These are phyloP conservation scores for Candida boleticola DNA, from an alignment of 805 yeast genomes.

Conservation along the genomic window DNA sequence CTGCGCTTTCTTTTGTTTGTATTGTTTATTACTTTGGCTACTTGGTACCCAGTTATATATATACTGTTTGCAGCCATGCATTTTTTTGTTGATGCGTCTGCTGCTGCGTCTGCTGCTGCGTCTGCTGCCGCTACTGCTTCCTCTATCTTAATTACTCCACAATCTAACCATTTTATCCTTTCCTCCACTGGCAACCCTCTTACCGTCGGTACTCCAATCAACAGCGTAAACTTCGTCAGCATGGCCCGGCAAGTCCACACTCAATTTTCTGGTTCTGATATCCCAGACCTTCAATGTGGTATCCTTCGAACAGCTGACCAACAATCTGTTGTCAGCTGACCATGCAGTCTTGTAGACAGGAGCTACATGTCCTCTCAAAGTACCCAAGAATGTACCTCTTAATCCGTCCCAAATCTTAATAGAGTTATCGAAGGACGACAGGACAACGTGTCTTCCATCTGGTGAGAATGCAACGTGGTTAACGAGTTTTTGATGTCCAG, in stretches of 20 bases:
- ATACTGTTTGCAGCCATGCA: no score
- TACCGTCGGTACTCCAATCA: slow-evolving; percentile 97
- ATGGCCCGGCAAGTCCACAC: slow-evolving; percentile 93
- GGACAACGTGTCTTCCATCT: slow-evolving; percentile 85
- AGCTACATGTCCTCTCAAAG: slow-evolving; percentile 96
- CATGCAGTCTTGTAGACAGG: slow-evolving; percentile 97
- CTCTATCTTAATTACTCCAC: slow-evolving; percentile 85
- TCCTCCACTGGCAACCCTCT: slow-evolving; percentile 94
- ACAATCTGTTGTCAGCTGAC: slow-evolving; percentile 89
- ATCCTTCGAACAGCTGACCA: slow-evolving; percentile 93
- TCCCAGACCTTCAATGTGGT: slow-evolving; percentile 98
- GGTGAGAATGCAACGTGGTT: slow-evolving; percentile 96
- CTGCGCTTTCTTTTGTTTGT: no score
- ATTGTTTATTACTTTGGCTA: no score
- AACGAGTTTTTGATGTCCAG: slow-evolving; percentile 96
- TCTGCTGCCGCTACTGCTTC: no score
- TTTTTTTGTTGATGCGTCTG: no score
- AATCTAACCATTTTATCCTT: slow-evolving; percentile 91
- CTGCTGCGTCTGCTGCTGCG: no score
- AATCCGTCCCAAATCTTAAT: slow-evolving; percentile 95
- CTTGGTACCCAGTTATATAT: no score
- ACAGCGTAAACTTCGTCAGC: slow-evolving; percentile 94
- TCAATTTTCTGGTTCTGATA: slow-evolving; percentile 76
- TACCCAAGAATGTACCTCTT: slow-evolving; percentile 83
- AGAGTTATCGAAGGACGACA: slow-evolving; percentile 94